Base-by-base conservation (phyloP, 768 basidiomycete species). In the Termitomyces sp. region DNA sequence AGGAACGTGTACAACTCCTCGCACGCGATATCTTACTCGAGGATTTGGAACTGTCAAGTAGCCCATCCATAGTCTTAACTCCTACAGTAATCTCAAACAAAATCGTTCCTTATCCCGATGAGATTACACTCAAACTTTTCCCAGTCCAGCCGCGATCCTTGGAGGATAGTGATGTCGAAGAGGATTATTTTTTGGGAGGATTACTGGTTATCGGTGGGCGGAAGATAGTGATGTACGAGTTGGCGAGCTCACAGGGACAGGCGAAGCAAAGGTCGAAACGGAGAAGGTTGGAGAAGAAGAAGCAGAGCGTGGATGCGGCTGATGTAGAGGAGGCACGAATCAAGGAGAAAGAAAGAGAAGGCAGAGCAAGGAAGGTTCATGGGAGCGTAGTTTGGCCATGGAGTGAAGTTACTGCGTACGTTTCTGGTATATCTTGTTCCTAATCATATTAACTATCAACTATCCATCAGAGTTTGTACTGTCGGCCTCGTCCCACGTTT, bases 311-410 rank as follows among this genome's bases (percentile, higher is more conserved):
- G 44, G 76, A 80, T 45, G 61, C 67, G 7, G 71, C 70, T 22
- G 80, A 82, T 59, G 70, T 59, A 5, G 69, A 69, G 13, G 77
- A 75, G 58, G 83, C 83, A 1, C 79, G 72, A 58, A 74, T 78
- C 54, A 87, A 86, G 62, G 84, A 87, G 61, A 72, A 73, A 38
- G 84, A 82, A 58, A 71, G 78, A 50, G 84, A 84, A 58, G 72
- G 67, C 22, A 78, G 73, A 69, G 80, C 75, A 62, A 74, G 81
- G 58, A 90, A 83, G 58, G 71, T 85, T 0, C 77, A 73, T 38
- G 82, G 81, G 0, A 66, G 68, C 36, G 77, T 90, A 16, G 80
- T 83, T 14, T 92, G 90, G 91, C 88, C 88, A 8, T 92, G 88
- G 84, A 81, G 78, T 58, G 82, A 85, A 59, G 75, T 92, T 42